phyloP scores from a whole-genome alignment of 202 grass and related monocot genomes.

The Cymbopogon flexuosus region DNA sequence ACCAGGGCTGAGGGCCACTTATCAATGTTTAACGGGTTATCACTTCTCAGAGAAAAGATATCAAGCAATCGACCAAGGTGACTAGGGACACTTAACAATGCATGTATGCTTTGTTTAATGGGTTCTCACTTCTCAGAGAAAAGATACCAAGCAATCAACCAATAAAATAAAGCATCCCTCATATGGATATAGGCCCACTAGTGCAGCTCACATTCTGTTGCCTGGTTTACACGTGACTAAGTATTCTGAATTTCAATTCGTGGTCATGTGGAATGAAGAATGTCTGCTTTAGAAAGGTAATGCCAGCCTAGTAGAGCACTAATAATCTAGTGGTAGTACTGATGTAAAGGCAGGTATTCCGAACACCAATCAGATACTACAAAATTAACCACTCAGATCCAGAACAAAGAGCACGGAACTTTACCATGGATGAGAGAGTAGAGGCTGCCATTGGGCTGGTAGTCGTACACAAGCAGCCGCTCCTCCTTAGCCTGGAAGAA shows the following conservation, averaged over 20 bases:
- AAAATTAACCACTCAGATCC: not conserved
- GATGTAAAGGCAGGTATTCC: not conserved
- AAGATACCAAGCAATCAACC: not conserved
- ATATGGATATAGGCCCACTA: not conserved
- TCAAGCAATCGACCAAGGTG: no score
- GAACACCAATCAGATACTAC: not conserved
- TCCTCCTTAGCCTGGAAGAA: slow-evolving; percentile 98
- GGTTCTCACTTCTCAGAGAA: not conserved
- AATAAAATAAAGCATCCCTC: not conserved
- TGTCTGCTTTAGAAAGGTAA: slow-evolving; percentile 1
- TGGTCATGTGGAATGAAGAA: slow-evolving; percentile 15
- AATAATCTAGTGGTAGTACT: not conserved
- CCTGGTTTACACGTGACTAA: slow-evolving; percentile 18
- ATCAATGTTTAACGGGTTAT: no score
- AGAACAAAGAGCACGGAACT: not conserved
- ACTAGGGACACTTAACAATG: not conserved
- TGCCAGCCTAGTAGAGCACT: not conserved
- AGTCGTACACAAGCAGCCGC: slow-evolving; percentile 92
- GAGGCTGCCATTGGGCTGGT: slow-evolving; percentile 89
- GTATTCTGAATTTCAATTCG: slow-evolving; percentile 2
- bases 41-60: no score
- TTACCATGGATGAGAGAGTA: slow-evolving; percentile 80
- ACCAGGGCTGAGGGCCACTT: not conserved
- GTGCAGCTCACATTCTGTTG: not conserved
- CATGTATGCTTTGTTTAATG: not conserved